Evolutionary conservation across 345 rosid genomes (phyloP), one percentile per base, ranked within the genome.

Genomic region (Eucalyptus tenuipes): DNA sequence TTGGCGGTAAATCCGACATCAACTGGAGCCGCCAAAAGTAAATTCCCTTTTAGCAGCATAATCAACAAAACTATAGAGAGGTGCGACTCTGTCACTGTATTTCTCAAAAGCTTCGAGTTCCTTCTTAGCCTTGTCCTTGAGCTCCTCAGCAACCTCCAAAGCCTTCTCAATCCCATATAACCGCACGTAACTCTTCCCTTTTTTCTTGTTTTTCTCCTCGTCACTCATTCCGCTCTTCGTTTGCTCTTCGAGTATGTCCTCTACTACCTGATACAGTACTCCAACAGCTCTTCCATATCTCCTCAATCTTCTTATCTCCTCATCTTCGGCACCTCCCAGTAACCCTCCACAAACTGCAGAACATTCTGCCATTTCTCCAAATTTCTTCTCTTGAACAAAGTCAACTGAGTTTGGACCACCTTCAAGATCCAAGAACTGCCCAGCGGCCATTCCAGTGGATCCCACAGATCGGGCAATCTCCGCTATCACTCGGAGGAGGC

Each of bases 391-490:
- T 75, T 95, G 98, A 80, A 92, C 94, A 49, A 94, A 96, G 49
- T 94, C 95, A 81, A 93, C 86, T 3, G 93, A 92, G 44, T 93
- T 93, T 18, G 96, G 94, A 16, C 93, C 94, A 27, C 99, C 99
- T 89, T 97, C 96, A 22, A 97, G 97, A 91, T 98, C 98, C 44
- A 95, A 94, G 91, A 94, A 98, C 94, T 98, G 99, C 24, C 99
- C 99, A 3, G 99, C 99, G 86, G 98, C 98, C 99, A 97, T 97
- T 88, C 98, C 99, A 7, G 96, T 93, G 47, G 99, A 97, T 4
- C 99, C 99, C 53, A 97, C 99, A 16, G 97, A 90, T 89, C 97
- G 98, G 52, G 99, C 99, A 10, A 97, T 97, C 94, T 97, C 99
- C 1, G 98, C 90, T 85, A 96, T 94, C 92, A 97, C 95, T 45